Conservation (phyloP, 2,329 filamentous ascomycete genomes). For the Nigrospora sphaerica region DNA sequence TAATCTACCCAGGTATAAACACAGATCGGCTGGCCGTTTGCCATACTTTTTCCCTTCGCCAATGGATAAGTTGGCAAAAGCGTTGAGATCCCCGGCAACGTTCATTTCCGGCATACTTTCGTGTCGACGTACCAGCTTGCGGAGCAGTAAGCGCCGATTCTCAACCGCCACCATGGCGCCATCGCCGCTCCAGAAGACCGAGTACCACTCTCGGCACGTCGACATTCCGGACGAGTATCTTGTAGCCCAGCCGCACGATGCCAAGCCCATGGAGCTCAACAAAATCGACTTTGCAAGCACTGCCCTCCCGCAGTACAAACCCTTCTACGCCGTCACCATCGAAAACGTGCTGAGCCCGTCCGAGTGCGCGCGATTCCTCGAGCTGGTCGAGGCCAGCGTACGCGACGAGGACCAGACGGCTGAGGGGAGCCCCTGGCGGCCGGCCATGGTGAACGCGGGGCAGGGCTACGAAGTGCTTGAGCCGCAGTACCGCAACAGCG, state of each 20-base stretch:
- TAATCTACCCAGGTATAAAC: too few species aligned
- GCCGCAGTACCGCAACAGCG: slow-evolving; percentile 58
- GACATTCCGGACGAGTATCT: slow-evolving; percentile 40
- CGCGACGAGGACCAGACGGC: slow-evolving; percentile 33
- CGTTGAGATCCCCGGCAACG: too few species aligned
- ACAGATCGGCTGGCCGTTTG: too few species aligned
- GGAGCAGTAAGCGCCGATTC: too few species aligned
- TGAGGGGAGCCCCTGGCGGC: slow-evolving; percentile 46
- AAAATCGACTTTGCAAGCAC: slow-evolving; percentile 47
- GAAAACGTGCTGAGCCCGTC: slow-evolving; percentile 30
- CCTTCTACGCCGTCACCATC: slow-evolving; percentile 52
- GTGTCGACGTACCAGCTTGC: too few species aligned
- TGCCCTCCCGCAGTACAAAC: slow-evolving; percentile 43
- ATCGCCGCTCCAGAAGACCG: slow-evolving; percentile 15
- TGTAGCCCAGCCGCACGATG: slow-evolving; percentile 29
- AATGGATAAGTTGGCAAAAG: too few species aligned
- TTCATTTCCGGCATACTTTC: neutral
- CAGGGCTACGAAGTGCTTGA: slow-evolving; percentile 50
- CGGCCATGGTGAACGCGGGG: slow-evolving; percentile 63
- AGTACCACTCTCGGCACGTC: slow-evolving; percentile 28
- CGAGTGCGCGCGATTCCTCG: slow-evolving; percentile 31
- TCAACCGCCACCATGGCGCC: neutral
- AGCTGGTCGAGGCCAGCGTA: slow-evolving; percentile 43
- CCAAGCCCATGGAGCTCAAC: slow-evolving; percentile 34
- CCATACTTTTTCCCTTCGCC: too few species aligned